phyloP scores from a whole-genome alignment of 306 rosid species.

The Medicago ruthenica region DNA sequence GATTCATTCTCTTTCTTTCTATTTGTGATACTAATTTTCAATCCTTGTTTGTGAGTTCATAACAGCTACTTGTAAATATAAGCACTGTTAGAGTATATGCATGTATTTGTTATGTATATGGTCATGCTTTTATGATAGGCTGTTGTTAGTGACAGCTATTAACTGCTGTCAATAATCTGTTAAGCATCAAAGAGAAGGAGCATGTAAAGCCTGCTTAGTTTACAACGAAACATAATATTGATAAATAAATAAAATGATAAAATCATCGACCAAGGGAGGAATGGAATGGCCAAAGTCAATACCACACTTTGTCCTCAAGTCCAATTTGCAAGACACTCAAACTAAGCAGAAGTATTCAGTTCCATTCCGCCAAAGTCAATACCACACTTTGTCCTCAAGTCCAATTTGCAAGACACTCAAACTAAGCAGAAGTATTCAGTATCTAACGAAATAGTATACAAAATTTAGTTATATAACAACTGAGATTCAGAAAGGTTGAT shows the following conservation, averaged over 20 bases:
- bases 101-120: neutral
- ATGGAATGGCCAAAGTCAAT: slow-evolving; percentile 15
- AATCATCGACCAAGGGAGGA: neutral
- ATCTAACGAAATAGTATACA: slow-evolving; percentile 6
- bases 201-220: neutral
- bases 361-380: no score
- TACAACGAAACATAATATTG: neutral
- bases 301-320: slow-evolving; percentile 7
- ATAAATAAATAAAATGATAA: slow-evolving; percentile 21
- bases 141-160: slow-evolving; percentile 3
- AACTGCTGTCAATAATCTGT: neutral
- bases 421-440: neutral
- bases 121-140: neutral
- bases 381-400: slow-evolving; percentile 7
- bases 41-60: slow-evolving; percentile 3
- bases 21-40: neutral
- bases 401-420: neutral
- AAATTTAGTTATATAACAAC: slow-evolving; percentile 1
- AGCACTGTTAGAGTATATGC: slow-evolving; percentile 1
- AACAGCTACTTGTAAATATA: slow-evolving; percentile 11
- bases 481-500: slow-evolving; percentile 23
- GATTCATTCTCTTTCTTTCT: neutral
- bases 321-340: neutral
- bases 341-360: neutral
- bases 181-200: slow-evolving; percentile 10